Evolutionary conservation across 371 early-diverging fungal genomes (phyloP).

Genomic region (Mortierella sp.): DNA sequence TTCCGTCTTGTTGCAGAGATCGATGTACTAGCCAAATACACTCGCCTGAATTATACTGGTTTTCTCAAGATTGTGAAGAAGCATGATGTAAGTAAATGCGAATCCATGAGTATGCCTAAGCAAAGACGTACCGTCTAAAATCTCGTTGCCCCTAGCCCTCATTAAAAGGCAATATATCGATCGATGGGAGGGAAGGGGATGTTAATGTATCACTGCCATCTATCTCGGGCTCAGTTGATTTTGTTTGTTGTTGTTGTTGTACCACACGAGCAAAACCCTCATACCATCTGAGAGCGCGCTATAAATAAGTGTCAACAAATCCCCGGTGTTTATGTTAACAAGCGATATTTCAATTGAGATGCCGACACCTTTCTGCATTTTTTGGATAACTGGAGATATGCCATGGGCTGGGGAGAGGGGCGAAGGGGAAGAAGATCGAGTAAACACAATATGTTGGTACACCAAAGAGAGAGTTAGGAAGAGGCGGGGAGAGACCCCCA

Average conservation of each 20-base stretch:
- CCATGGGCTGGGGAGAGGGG: neutral
- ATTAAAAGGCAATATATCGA: neutral
- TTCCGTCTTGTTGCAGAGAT: slow-evolving; percentile 89
- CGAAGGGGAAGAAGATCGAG: neutral
- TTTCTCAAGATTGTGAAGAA: slow-evolving; percentile 98
- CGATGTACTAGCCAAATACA: slow-evolving; percentile 95
- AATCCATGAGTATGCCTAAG: neutral
- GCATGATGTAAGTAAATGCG: slow-evolving; percentile 82
- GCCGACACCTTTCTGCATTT: neutral
- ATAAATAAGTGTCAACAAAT: neutral
- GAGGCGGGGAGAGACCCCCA: no score
- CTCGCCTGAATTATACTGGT: slow-evolving; percentile 96
- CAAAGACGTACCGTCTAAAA: no score
- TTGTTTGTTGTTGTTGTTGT: neutral
- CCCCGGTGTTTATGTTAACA: neutral
- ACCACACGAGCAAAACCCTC: slow-evolving; percentile 1
- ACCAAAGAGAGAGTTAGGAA: no score
- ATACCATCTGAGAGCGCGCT: neutral
- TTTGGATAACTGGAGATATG: no score
- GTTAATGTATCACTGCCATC: no score
- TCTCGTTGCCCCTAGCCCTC: no score
- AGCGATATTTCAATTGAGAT: neutral
- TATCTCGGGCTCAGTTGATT: neutral
- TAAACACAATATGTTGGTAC: no score
- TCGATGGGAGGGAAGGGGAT: no score